Percentiles rank a stretch among this genome's conserved stretches.
Conservation (phyloP, 164 flowering plant genomes). For the Magnolia kwangsiensis region DNA sequence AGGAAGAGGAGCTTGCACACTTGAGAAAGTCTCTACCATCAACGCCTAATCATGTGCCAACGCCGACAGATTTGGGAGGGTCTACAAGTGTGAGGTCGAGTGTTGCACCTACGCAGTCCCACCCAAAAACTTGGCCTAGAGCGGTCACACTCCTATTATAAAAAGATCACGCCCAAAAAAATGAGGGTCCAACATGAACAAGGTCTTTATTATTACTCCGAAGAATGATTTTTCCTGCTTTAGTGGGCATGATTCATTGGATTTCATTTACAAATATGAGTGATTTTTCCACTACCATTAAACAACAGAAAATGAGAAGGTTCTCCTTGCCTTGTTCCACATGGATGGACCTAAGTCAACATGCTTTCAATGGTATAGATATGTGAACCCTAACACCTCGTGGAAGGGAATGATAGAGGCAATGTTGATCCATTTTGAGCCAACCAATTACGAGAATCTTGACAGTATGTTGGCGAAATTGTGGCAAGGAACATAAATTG, state of each 20-base stretch:
- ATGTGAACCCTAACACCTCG: no score
- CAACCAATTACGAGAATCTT: not conserved
- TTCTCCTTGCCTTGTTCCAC: not conserved
- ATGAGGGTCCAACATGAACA: not conserved
- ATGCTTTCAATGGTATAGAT: not conserved
- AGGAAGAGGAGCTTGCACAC: not conserved
- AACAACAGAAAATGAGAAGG: not conserved
- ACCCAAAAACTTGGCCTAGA: not conserved
- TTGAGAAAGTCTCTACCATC: not conserved
- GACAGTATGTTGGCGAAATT: not conserved
- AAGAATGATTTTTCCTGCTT: not conserved
- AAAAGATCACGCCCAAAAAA: not conserved
- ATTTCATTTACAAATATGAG: not conserved
- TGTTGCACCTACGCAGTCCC: not conserved
- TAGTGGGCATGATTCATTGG: not conserved
- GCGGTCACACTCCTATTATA: not conserved
- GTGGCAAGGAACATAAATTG: not conserved
- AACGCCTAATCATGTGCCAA: not conserved
- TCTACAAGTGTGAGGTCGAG: not conserved
- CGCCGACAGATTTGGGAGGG: not conserved
- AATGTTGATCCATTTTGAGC: not conserved
- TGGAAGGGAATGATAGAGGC: not conserved
- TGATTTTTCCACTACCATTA: not conserved
- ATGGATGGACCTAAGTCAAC: not conserved
- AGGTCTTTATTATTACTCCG: constrained; percentile 1